Base-by-base conservation (phyloP, 1,139 yeast genomes). In the Yamadazyma jaroonii region DNA sequence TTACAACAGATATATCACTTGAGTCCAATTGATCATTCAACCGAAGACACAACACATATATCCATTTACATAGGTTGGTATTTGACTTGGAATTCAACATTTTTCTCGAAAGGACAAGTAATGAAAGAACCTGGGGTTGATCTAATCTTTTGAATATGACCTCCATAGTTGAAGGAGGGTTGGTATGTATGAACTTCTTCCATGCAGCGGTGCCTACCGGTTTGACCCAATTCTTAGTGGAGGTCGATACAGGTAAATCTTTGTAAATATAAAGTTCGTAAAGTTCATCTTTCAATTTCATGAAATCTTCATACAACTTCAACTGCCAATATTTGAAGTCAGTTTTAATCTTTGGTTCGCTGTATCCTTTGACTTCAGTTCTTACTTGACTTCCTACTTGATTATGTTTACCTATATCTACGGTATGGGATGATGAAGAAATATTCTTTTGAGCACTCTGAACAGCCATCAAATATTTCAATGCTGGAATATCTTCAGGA, bases 81-180 rank as follows among this genome's bases (percentile, higher is more conserved):
- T 57, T 60, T 29, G 56, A 47, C 9, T 60, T 51, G 5, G 54
- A 46, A 49, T 64, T 65, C 27, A 71, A 54, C 74, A 75, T 68
- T 36, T 61, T 58, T 21, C 74, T 66, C 34, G 54, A 53, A 39
- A 64, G 60, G 1, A 64, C 60, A 20, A 71, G 43, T 17, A 70
- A 54, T 43, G 61, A 64, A 43, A 70, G 59, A 11, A 58, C 52
- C 1, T 64, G 59, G 6, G 61, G 49, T 34, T 70, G 68, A 31
- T 64, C 65, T 6, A 70, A 41, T 6, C 37, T 32, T 34, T 45
- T 43, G 39, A 61, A 54, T 6, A 47, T 23, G 30, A 43, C 52
- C 3, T 46, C 49, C 2, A 60, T 48, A 1, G 57, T 41, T 0
- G 71, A 70, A 4, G 74, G 70, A 1, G 47, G 49, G 25, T 41